Percentiles rank a stretch among this genome's conserved stretches.
Conservation (phyloP, 768 basidiomycete species). For the Gelatoporia subvermispora region DNA sequence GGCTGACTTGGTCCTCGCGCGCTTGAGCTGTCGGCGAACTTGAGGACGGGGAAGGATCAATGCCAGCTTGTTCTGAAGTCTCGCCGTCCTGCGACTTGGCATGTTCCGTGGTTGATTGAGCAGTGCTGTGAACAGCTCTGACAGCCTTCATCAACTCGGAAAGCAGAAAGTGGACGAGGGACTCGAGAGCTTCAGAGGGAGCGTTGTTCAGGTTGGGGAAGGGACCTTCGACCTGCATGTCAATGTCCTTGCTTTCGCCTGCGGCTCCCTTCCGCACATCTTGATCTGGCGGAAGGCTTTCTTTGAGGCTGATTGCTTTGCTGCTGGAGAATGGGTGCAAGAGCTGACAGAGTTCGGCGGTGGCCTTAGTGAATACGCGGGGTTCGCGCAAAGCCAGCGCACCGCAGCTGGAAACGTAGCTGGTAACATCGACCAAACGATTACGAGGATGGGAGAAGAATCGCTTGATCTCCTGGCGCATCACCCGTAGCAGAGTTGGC, state of each 20-base stretch:
- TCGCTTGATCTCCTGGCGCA: slow-evolving; percentile 78
- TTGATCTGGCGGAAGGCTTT: not conserved
- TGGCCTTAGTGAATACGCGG: slow-evolving; percentile 66
- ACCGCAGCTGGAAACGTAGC: slow-evolving; percentile 72
- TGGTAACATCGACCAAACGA: slow-evolving; percentile 59
- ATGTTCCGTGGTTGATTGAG: slow-evolving; percentile 15
- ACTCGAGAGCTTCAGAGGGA: slow-evolving; percentile 45
- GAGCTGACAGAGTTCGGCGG: slow-evolving; percentile 68
- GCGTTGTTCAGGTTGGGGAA: not conserved
- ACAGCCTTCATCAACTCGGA: slow-evolving; percentile 61
- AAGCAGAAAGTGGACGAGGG: slow-evolving; percentile 65
- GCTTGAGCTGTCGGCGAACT: no score
- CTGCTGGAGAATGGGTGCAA: slow-evolving; percentile 47
- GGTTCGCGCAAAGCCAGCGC: slow-evolving; percentile 81
- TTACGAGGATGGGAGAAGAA: slow-evolving; percentile 74
- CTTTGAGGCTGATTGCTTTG: slow-evolving; percentile 26
- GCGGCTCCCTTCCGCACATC: not conserved
- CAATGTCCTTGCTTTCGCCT: slow-evolving; percentile 23
- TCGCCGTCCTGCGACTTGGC: not conserved
- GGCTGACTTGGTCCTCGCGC: not conserved
- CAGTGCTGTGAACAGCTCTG: slow-evolving; percentile 32
- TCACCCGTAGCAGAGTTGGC: slow-evolving; percentile 56
- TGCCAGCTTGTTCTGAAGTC: slow-evolving; percentile 1
- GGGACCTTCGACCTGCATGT: slow-evolving; percentile 58
- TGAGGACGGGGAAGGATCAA: not conserved